phyloP scores from a whole-genome alignment of 352 stramenopile species.

The Aphanomyces cochlioides region DNA sequence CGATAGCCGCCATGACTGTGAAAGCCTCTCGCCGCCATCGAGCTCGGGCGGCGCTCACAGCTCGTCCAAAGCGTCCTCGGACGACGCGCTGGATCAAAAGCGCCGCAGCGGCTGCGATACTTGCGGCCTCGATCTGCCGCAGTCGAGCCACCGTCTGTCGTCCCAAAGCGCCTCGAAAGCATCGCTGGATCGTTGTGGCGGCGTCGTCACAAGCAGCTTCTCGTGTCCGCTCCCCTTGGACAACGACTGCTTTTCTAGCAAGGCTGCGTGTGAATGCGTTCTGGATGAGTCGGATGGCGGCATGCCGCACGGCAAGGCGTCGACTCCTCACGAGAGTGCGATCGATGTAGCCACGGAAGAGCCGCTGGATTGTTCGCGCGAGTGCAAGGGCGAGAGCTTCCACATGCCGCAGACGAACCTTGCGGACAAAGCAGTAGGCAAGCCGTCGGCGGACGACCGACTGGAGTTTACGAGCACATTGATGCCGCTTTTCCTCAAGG shows the following conservation, averaged over 20 bases:
- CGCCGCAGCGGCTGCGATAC: conserved; percentile 44
- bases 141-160: conserved; percentile 37
- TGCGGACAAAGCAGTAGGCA: conserved; percentile 32
- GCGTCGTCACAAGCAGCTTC: conserved; percentile 33
- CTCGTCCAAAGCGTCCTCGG: conserved; percentile 46
- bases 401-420: conserved; percentile 32
- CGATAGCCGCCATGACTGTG: background rate
- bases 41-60: background rate
- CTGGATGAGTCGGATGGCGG: conserved; percentile 45
- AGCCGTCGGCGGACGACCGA: conserved; percentile 38
- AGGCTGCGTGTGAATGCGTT: conserved; percentile 38
- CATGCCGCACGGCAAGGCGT: conserved; percentile 34
- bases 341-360: conserved; percentile 50
- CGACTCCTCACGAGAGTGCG: conserved; percentile 45
- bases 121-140: conserved; percentile 39
- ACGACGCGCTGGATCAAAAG: conserved; percentile 51
- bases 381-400: conserved; percentile 38
- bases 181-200: conserved; percentile 43
- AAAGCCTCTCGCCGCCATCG: conserved; percentile 6
- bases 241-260: conserved; percentile 36
- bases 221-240: conserved; percentile 17
- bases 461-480: conserved; percentile 38
- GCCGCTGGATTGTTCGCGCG: conserved; percentile 31
- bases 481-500: conserved; percentile 32
- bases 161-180: conserved; percentile 38